phyloP scores from a whole-genome alignment of 768 basidiomycete genomes.

The Pholiota conissans region DNA sequence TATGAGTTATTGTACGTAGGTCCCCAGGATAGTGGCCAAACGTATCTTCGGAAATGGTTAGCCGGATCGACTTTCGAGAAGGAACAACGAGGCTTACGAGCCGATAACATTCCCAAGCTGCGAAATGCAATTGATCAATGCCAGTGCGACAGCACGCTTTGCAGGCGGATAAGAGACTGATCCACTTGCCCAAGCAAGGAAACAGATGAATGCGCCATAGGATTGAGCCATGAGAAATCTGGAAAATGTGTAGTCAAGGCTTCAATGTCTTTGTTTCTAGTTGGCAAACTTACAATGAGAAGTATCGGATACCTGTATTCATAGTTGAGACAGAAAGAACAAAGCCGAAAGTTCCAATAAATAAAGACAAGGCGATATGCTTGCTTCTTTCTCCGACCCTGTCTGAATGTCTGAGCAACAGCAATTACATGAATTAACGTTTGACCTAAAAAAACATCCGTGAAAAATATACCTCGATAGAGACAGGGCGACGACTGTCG shows the following conservation, averaged over 20 bases:
- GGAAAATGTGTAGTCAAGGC: background rate
- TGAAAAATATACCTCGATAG: slow-evolving; percentile 39
- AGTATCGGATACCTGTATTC: slow-evolving; percentile 67
- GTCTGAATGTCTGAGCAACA: slow-evolving; percentile 67
- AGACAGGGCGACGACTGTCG: slow-evolving; percentile 57
- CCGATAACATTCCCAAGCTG: slow-evolving; percentile 85
- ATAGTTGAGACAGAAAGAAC: slow-evolving; percentile 70
- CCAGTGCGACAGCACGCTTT: slow-evolving; percentile 89
- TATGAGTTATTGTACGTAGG: slow-evolving; percentile 71
- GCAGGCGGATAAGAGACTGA: slow-evolving; percentile 65
- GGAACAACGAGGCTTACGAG: slow-evolving; percentile 51
- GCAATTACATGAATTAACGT: background rate
- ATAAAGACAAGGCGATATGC: slow-evolving; percentile 59
- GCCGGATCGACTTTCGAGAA: background rate
- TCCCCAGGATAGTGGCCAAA: slow-evolving; percentile 71
- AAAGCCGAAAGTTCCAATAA: slow-evolving; percentile 71
- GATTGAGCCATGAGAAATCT: slow-evolving; percentile 80
- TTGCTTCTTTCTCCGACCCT: slow-evolving; percentile 70
- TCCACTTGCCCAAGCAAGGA: slow-evolving; percentile 53
- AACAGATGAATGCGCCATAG: slow-evolving; percentile 71
- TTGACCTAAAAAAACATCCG: background rate
- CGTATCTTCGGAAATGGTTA: slow-evolving; percentile 36
- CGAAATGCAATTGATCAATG: slow-evolving; percentile 78
- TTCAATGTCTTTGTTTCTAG: background rate
- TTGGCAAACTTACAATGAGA: slow-evolving; percentile 51